Evolutionary conservation across 495 filamentous ascomycete species (phyloP), one percentile per base, ranked within the genome.

Genomic region (Clavariopsis aquatica): DNA sequence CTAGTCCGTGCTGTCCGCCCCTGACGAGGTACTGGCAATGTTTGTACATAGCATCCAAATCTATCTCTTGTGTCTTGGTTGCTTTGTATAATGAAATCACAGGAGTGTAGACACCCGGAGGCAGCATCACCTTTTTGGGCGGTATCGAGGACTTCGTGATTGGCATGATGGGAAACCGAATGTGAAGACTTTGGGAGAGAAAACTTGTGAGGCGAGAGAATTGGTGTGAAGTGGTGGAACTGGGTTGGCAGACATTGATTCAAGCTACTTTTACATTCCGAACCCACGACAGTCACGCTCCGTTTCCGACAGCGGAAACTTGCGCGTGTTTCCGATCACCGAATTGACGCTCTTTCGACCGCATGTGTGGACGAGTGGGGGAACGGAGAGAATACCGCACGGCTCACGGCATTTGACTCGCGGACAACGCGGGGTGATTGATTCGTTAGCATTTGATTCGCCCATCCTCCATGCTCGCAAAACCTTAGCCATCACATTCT

Each of bases 71-170:
- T 43, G 36, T 49, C 31, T 41, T 41, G 7, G 52, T 58, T 8
- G 52, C 3, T 27, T 49, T 57, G 45, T 64, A 64, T 26, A 64
- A 46, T 1, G 61, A 57, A 45, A 64, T 52, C 19, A 64, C 54
- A 29, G 61, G 61, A 23, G 23, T 36, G 52, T 64, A 64, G 43
- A 64, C 61, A 3, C 61, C 61, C 3, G 61, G 61, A 23, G 61
- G 61, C 1, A 64, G 45, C 52, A 64, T 57, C 17, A 27, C 49
- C n/a, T 19, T 34, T 43, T 64, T 64, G 4, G 45, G 20, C 24
- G 38, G 52, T 27, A 57, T 57, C 6, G 36, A 20, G 38, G 61
- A 55, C 41, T 52, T 54, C 1, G 88, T 85, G 71, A 88, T 84
- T 0, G 83, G 41, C 57, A 60, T 60, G 9, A 1, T 60, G 57